Evolutionary conservation across 2,329 filamentous ascomycete genomes (phyloP).

Genomic region (Pestalotiopsis sp.): DNA sequence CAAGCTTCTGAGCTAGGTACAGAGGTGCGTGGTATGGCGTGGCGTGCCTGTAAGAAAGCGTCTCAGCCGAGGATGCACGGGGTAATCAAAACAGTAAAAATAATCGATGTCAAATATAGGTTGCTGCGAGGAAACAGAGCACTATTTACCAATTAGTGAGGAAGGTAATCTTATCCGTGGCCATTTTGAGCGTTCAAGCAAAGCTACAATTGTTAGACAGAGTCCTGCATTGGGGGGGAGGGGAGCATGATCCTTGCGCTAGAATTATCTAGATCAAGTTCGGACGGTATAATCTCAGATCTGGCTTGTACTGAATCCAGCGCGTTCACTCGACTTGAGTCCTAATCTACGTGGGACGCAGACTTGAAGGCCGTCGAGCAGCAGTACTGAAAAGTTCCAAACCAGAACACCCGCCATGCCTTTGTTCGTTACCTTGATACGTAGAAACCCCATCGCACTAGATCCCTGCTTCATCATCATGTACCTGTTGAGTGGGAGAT

Average conservation of each 20-base stretch:
- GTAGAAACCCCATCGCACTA: constrained; percentile 4
- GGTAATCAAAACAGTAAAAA: neutral
- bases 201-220: constrained; percentile 6
- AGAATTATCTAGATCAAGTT: constrained; percentile 89
- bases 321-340: neutral
- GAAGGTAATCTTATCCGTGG: constrained; percentile 84
- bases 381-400: neutral
- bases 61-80: constrained; percentile 12
- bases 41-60: constrained; percentile 62
- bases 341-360: neutral
- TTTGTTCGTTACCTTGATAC: constrained; percentile 8
- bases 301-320: constrained; percentile 19
- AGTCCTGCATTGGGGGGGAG: constrained; percentile 32
- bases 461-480: neutral
- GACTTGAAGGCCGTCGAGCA: neutral
- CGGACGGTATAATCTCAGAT: constrained; percentile 75
- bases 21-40: constrained; percentile 80
- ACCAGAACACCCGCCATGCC: constrained; percentile 5
- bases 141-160: constrained; percentile 74
- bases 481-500: neutral
- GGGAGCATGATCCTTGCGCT: constrained; percentile 83
- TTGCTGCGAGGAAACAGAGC: neutral
- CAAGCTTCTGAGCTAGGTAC: constrained; percentile 75
- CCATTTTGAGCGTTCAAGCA: constrained; percentile 62
- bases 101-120: neutral